Evolutionary conservation across 1,284 basidiomycete genomes (phyloP), one percentile per base, ranked within the genome.

Genomic region (Puccinia polysora): DNA sequence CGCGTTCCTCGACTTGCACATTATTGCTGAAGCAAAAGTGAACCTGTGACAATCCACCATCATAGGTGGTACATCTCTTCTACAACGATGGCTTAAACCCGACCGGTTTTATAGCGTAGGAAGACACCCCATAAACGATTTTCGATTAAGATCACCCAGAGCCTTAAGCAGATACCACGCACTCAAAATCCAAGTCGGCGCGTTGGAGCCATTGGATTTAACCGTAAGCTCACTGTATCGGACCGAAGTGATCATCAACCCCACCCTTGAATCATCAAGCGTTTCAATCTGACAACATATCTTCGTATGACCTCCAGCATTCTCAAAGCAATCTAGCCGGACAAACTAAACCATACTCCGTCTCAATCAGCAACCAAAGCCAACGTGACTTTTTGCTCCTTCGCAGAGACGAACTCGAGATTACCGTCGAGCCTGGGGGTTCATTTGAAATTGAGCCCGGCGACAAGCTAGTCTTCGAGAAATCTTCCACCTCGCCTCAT

Each of bases 71-170:
- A n/a, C n/a, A n/a, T n/a, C n/a, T n/a, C n/a, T n/a, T n/a, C n/a
- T n/a, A n/a, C n/a, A n/a, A n/a, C n/a, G 64, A 34, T 65, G 64
- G 64, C 64, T 65, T 8, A 49, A 50, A 43, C 64, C 64, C 36
- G 15, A 14, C 7, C 49, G 64, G 2, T n/a, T 43, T 55, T 65
- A 65, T 32, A 65, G 50, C 34, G 3, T 65, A 28, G 64, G 64
- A n/a, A 65, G 64, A 55, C 49, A 65, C 6, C 8, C 20, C 7
- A 12, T 20, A n/a, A 65, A 65, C 50, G 64, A 65, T 65, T 55
- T 65, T 65, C 64, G 28, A 18, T 50, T 34, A 23, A 53, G 47
- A 10, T 8, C 2, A n/a, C 50, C 32, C 10, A 43, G 40, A n/a
- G 40, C 2, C n/a, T 65, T 65, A 23, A 43, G 32, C 20, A 52